These are phyloP conservation scores for Grammothele lineata DNA, from an alignment of 768 basidiomycete genomes.

Conservation along the genomic window DNA sequence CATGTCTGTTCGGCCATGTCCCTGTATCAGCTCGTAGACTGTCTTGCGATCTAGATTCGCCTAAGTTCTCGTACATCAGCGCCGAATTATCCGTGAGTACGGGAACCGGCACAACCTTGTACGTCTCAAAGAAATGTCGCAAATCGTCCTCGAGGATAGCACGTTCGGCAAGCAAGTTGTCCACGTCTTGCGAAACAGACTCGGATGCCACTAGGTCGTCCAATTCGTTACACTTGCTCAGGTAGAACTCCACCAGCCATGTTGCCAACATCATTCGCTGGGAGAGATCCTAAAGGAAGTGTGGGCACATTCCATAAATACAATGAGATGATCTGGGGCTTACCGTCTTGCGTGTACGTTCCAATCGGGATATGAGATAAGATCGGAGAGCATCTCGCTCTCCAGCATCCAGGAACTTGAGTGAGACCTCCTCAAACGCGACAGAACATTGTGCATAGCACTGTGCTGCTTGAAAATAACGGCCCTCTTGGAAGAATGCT, in stretches of 20 bases:
- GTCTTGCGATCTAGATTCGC: constrained; percentile 80
- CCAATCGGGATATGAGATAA: constrained; percentile 84
- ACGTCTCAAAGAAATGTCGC: constrained; percentile 88
- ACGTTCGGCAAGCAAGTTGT: constrained; percentile 78
- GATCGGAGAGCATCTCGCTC: constrained; percentile 89
- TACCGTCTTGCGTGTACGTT: constrained; percentile 79
- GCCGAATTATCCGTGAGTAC: too few relatives aligned
- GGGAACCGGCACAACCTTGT: constrained; percentile 58
- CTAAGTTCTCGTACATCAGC: too few relatives aligned
- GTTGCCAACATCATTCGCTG: constrained; percentile 98
- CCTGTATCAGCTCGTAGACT: constrained; percentile 88
- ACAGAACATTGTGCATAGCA: constrained; percentile 87
- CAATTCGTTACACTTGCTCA: constrained; percentile 93
- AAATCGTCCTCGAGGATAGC: constrained; percentile 89
- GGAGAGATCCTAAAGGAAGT: constrained; percentile 64
- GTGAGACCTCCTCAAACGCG: constrained; percentile 85
- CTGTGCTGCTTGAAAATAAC: constrained; percentile 90
- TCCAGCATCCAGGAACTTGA: constrained; percentile 85
- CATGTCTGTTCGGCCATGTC: constrained; percentile 90
- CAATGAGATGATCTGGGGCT: constrained; percentile 31
- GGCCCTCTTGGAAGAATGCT: constrained; percentile 69
- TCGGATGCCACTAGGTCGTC: constrained; percentile 93
- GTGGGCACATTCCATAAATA: too few relatives aligned
- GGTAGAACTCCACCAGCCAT: constrained; percentile 96
- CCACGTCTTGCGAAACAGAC: constrained; percentile 72